These are phyloP conservation scores for Metschnikowia henanensis DNA, from an alignment of 805 yeast genomes.

Conservation along the genomic window DNA sequence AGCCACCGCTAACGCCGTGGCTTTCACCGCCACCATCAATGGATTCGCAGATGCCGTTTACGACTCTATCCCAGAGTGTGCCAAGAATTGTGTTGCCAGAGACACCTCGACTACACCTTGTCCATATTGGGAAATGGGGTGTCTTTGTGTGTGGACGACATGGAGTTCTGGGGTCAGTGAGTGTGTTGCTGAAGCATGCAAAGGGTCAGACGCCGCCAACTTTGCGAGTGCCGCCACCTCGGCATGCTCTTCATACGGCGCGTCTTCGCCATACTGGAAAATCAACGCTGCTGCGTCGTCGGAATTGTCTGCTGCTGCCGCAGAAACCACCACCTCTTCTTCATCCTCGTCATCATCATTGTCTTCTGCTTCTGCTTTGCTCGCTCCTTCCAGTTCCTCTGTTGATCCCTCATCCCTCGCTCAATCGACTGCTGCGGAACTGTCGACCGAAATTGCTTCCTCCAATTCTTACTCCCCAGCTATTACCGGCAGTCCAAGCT, in stretches of 20 bases:
- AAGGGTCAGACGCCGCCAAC: constrained; percentile 8
- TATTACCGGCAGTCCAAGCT: constrained; percentile 5
- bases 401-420: not conserved
- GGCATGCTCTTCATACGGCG: constrained; percentile 13
- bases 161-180: constrained; percentile 12
- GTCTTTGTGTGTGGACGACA: constrained; percentile 15
- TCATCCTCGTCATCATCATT: constrained; percentile 37
- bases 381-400: constrained; percentile 7
- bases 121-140: constrained; percentile 19
- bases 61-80: constrained; percentile 13
- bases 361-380: constrained; percentile 27
- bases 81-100: constrained; percentile 11
- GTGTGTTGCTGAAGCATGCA: constrained; percentile 14
- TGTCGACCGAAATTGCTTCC: not conserved
- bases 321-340: constrained; percentile 20
- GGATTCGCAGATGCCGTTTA: constrained; percentile 35
- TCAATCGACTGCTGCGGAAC: constrained; percentile 1
- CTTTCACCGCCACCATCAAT: constrained; percentile 39
- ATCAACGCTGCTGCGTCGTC: constrained; percentile 6
- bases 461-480: constrained; percentile 8
- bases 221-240: constrained; percentile 13
- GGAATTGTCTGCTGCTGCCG: constrained; percentile 5
- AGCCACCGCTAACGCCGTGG: constrained; percentile 11
- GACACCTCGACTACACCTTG: constrained; percentile 11
- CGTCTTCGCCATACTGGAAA: constrained; percentile 22